Evolutionary conservation across 306 rosid species (phyloP), one percentile per base, ranked within the genome.

Genomic region (Ziziphus jujuba): DNA sequence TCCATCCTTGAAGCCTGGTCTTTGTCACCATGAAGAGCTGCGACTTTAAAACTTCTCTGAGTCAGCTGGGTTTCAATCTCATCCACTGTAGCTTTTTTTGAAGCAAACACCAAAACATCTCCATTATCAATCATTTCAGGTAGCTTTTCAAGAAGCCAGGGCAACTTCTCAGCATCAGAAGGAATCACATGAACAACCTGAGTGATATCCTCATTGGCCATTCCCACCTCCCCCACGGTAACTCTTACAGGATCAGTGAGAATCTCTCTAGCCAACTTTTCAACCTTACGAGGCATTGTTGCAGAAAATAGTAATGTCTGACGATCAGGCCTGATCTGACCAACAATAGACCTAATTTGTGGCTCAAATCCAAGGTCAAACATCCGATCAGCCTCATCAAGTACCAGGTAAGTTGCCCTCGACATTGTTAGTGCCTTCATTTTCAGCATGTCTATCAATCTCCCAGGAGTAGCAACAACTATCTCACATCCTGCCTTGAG

Each of bases 341-440:
- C 98, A 61, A 93, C 97, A 65, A 93, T 88, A 31, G 98, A 93
- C 79, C 97, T 84, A 80, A 93, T 84, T 62, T 93, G 98, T 2
- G 98, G 98, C 84, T 93, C 98, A 83, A 93, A 93, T 61, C 98
- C 98, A 72, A 93, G 97, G 85, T 93, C 98, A 81, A 93, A 93
- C 98, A 93, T 93, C 68, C 98, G 79, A 79, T 93, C 99, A 70
- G 99, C 99, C 80, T 93, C 99, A 67, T 93, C 99, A 82, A 93
- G 96, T 50, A 93, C 96, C 77, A 93, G 74, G 85, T 88, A 93
- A 56, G 99, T 90, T 62, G 96, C 91, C 72, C 91, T 84, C 36
- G 10, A 70, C 99, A 93, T 93, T 9, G 97, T 79, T 59, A 90
- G 65, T 33, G 97, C 99, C 87, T 90, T 93, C 89, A 93, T 84